A percentile compares a stretch with the other conserved stretches of the same genome.
These are phyloP conservation scores for Alopecurus myosuroides DNA, from an alignment of 176 grass and related monocot species.

Conservation along the genomic window DNA sequence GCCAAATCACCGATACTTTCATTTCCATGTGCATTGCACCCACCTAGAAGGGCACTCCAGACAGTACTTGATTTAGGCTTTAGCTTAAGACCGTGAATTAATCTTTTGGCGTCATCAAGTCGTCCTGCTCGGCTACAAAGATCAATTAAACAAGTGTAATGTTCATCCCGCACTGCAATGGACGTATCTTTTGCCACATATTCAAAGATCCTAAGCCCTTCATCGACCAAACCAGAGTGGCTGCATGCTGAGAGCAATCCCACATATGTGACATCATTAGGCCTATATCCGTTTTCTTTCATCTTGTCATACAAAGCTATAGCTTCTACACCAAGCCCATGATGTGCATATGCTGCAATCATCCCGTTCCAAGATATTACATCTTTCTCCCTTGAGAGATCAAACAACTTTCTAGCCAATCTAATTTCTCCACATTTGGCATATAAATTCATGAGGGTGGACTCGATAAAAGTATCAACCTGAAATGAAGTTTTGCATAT, in stretches of 20 bases:
- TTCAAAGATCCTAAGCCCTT: slow-evolving; percentile 68
- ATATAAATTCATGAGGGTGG: slow-evolving; percentile 58
- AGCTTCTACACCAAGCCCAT: slow-evolving; percentile 60
- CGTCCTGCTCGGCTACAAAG: slow-evolving; percentile 68
- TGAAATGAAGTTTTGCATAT: slow-evolving; percentile 66
- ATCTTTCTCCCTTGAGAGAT: slow-evolving; percentile 54
- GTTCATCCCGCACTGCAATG: slow-evolving; percentile 59
- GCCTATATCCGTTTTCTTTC: slow-evolving; percentile 52
- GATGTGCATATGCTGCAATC: slow-evolving; percentile 67
- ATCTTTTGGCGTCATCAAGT: slow-evolving; percentile 56
- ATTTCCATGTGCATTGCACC: slow-evolving; percentile 68
- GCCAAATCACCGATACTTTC: slow-evolving; percentile 52
- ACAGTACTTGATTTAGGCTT: slow-evolving; percentile 43
- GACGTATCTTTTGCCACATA: slow-evolving; percentile 53
- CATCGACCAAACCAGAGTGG: slow-evolving; percentile 64
- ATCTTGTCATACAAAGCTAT: slow-evolving; percentile 53
- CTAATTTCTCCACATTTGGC: slow-evolving; percentile 73
- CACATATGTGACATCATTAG: slow-evolving; percentile 84
- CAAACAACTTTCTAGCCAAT: slow-evolving; percentile 60
- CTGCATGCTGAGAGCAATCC: slow-evolving; percentile 79
- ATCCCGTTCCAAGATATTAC: slow-evolving; percentile 78
- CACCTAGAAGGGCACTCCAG: slow-evolving; percentile 69
- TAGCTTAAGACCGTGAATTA: slow-evolving; percentile 55
- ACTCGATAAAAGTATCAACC: slow-evolving; percentile 54
- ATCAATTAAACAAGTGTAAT: slow-evolving; percentile 75